A percentile compares a stretch with the other conserved stretches of the same genome.
These are phyloP conservation scores for Phialophora tarda DNA, from an alignment of 2,329 filamentous ascomycete genomes.

Conservation along the genomic window DNA sequence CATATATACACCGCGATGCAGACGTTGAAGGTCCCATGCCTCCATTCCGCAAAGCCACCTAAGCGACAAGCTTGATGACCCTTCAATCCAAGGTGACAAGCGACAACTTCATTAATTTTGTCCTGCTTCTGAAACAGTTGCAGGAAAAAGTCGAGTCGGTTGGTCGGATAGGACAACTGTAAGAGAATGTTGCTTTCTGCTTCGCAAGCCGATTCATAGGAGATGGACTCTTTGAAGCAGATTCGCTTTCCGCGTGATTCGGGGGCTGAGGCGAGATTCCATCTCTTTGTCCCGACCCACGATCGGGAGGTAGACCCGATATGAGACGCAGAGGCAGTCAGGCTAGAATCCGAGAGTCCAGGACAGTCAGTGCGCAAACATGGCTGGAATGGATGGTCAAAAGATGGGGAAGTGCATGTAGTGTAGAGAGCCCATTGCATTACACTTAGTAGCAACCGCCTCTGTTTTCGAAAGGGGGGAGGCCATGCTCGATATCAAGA, in stretches of 20 bases:
- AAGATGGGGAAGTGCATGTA: too few species aligned
- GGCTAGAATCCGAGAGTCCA: too few species aligned
- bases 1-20: constrained; percentile 40
- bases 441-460: too few species aligned
- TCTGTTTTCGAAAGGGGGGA: too few species aligned
- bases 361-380: too few species aligned
- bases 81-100: background rate
- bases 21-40: constrained; percentile 42
- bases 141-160: constrained; percentile 20
- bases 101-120: background rate
- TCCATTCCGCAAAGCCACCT: constrained; percentile 40
- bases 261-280: background rate
- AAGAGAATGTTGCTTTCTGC: constrained; percentile 25
- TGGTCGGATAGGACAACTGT: constrained; percentile 26
- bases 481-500: too few species aligned
- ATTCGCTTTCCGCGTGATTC: background rate
- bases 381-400: too few species aligned
- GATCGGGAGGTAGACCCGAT: too few species aligned
- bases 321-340: too few species aligned
- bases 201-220: constrained; percentile 14
- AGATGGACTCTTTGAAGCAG: background rate
- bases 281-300: background rate
- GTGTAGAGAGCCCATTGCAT: too few species aligned
- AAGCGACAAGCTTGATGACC: constrained; percentile 30
- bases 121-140: constrained; percentile 24